Base-by-base conservation (phyloP, 768 basidiomycete genomes). In the Boletus sp. region DNA sequence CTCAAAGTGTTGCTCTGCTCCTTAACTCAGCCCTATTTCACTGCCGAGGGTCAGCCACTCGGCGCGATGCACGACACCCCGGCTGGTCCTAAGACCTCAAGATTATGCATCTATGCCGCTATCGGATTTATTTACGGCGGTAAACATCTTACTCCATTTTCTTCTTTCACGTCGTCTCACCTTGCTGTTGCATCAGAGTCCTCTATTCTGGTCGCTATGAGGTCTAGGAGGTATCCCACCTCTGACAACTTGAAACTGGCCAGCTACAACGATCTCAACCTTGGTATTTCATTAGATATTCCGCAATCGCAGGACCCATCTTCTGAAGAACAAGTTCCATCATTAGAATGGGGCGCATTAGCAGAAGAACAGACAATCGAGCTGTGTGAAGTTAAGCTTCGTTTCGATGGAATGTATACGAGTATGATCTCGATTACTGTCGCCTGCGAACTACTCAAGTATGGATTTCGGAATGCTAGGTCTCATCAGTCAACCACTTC, bases 121-220 rank as follows among this genome's bases (percentile, higher is more conserved):
- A 81, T 90, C 51, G 83, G 82, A 2, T 62, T 85, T 23, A 74
- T 74, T 38, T 87, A 86, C 58, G 76, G 80, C 62, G 84, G 88
- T 84, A 66, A 32, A 2, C 7, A 0, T 21, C 30, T 17, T 14
- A 1, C 21, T 13, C 33, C 25, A 3, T 29, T 13, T 37, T 37
- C 7, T 19, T 25, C 9, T 14, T 14, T 7, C 42, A 25, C 27
- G 0, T 7, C 3, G 3, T 43, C 46, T 64, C 29, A 56, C 34
- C 53, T 27, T 39, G 48, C 32, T 52, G 46, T 56, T 52, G 35
- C 23, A 10, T 35, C 59, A 85, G 87, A 88, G 42, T 64, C 73
- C 10, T 75, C 83, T 9, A 72, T 89, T 32, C 47, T 88, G 38
- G 70, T 90, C 25, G 88, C 88, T 11, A 85, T 81, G 61, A 79